Evolutionary conservation across 805 yeast genomes (phyloP).

Genomic region (Candida nemodendra): DNA sequence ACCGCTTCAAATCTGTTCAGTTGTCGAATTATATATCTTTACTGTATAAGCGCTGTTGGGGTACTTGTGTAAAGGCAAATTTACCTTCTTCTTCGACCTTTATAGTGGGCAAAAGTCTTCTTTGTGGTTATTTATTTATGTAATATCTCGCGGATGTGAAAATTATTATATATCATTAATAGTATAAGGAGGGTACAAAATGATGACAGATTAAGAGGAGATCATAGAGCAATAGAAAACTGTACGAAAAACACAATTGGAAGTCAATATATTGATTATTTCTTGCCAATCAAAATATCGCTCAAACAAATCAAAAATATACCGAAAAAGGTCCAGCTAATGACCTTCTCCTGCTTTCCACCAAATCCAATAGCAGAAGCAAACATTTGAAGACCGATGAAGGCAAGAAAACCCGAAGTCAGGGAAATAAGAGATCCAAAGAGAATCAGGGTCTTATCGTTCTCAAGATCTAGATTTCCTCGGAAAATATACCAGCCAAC

Average conservation of each 20-base stretch:
- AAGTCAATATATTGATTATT: background rate
- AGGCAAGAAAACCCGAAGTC: conserved; percentile 81
- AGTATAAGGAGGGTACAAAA: no score
- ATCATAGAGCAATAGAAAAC: no score
- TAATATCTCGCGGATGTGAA: no score
- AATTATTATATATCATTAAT: no score
- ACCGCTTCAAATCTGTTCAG: no score
- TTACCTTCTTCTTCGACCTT: no score
- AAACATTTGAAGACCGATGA: conserved; percentile 84
- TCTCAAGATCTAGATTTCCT: conserved; percentile 33
- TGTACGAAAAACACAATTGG: background rate
- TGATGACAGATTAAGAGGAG: no score
- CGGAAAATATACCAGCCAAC: conserved; percentile 55
- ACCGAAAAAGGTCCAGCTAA: conserved; percentile 62
- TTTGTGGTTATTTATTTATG: no score
- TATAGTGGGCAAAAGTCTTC: no score
- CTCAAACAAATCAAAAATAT: conserved; percentile 53
- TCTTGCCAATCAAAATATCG: conserved; percentile 32
- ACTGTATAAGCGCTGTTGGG: no score
- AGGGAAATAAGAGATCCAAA: conserved; percentile 67
- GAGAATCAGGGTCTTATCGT: conserved; percentile 38
- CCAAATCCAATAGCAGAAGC: conserved; percentile 80
- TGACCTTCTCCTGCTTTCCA: conserved; percentile 59
- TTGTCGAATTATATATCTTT: no score
- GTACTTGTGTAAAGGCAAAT: no score